phyloP scores from a whole-genome alignment of 306 rosid genomes.

The Pterocarpus macrocarpus region DNA sequence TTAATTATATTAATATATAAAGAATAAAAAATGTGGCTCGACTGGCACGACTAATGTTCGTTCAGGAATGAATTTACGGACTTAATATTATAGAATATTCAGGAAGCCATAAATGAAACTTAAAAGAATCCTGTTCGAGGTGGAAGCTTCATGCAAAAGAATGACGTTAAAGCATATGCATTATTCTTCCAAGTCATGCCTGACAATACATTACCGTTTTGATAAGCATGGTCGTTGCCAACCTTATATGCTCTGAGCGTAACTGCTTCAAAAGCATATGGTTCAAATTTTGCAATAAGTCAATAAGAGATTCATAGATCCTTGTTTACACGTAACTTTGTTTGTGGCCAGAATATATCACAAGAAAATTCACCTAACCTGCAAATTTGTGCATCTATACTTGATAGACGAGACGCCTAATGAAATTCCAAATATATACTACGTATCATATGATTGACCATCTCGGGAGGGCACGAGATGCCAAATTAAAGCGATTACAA shows the following conservation, averaged over 20 bases:
- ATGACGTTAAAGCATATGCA: not conserved
- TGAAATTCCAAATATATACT: constrained; percentile 3
- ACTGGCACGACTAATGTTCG: too few species aligned
- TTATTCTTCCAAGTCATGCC: not conserved
- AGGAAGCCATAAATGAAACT: not conserved
- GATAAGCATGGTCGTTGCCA: not conserved
- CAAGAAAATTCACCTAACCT: not conserved
- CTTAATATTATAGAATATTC: not conserved
- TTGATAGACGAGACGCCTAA: constrained; percentile 18
- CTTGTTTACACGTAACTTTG: not conserved
- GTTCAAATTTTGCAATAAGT: not conserved
- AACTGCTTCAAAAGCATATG: not conserved
- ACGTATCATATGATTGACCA: not conserved
- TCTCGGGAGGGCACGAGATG: constrained; percentile 19
- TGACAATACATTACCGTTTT: not conserved
- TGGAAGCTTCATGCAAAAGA: not conserved
- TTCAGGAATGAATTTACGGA: too few species aligned
- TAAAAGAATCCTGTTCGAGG: not conserved
- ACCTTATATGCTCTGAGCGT: not conserved
- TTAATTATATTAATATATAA: too few species aligned
- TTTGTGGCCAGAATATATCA: not conserved
- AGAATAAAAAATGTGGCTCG: too few species aligned
- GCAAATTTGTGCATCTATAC: constrained; percentile 3
- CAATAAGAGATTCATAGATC: not conserved
- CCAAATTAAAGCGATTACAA: constrained; percentile 24